Evolutionary conservation across 75 land plant genomes (phyloP).

Genomic region (Picea sitchensis): DNA sequence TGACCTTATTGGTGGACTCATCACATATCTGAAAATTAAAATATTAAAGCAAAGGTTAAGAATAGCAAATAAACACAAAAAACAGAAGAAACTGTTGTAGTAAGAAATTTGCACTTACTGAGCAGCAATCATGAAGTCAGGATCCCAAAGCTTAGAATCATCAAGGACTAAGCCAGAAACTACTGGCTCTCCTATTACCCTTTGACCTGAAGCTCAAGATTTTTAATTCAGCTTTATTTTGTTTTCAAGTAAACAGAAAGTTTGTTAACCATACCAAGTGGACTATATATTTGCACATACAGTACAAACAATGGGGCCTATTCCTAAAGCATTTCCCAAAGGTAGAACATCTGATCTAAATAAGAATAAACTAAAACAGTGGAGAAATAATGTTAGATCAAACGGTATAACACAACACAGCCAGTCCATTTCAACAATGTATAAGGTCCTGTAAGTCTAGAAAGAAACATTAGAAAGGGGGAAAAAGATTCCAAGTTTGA

Average conservation of each 20-base stretch:
- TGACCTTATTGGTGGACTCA: slow-evolving; percentile 96
- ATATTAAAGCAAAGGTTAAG: slow-evolving; percentile 1
- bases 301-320: too few species aligned
- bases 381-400: neutral
- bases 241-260: neutral
- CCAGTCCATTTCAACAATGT: neutral
- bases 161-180: slow-evolving; percentile 81
- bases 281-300: too few species aligned
- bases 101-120: slow-evolving; percentile 35
- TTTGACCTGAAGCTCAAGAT: slow-evolving; percentile 60
- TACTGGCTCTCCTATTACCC: slow-evolving; percentile 96
- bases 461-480: neutral
- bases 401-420: neutral
- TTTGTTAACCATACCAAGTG: too few species aligned
- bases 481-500: neutral
- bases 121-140: slow-evolving; percentile 85
- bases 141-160: slow-evolving; percentile 88
- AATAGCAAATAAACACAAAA: neutral
- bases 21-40: slow-evolving; percentile 75
- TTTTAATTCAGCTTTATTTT: neutral
- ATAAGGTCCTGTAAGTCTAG: neutral
- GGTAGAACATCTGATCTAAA: too few species aligned
- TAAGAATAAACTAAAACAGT: too few species aligned
- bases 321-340: too few species aligned
- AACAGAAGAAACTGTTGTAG: neutral